phyloP scores from a whole-genome alignment of 2,329 filamentous ascomycete genomes.

The Hypoxylon sp. region DNA sequence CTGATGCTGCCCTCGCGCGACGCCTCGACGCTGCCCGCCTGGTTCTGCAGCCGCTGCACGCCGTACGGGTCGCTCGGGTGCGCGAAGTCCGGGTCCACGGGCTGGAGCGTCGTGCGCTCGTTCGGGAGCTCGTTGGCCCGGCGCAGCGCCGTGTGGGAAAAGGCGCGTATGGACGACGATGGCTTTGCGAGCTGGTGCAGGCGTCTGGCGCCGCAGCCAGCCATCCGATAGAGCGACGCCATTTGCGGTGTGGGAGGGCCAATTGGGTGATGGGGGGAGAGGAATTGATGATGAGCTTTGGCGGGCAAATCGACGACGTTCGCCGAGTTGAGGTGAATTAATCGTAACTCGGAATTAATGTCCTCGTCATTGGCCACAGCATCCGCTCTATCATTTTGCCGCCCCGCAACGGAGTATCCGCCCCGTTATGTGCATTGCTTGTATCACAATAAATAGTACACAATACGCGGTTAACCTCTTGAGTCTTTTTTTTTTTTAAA shows the following conservation, averaged over 20 bases:
- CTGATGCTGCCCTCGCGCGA: conserved; percentile 57
- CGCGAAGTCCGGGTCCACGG: conserved; percentile 70
- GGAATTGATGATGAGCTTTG: conserved; percentile 17
- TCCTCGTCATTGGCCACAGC: conserved; percentile 40
- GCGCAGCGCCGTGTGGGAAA: conserved; percentile 71
- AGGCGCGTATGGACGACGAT: conserved; percentile 53
- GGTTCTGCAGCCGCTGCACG: conserved; percentile 52
- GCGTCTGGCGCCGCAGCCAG: conserved; percentile 74
- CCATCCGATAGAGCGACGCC: conserved; percentile 77
- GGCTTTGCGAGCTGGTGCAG: conserved; percentile 53
- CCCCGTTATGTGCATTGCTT: not conserved
- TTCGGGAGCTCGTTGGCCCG: conserved; percentile 66
- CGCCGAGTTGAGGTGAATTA: conserved; percentile 19
- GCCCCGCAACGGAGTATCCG: not conserved
- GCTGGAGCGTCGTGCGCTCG: conserved; percentile 68
- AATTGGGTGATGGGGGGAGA: conserved; percentile 40
- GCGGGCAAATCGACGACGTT: conserved; percentile 10
- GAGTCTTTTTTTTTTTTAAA: too few species aligned
- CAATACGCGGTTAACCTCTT: too few species aligned
- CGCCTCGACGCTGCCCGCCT: conserved; percentile 55
- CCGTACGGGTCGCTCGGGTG: conserved; percentile 59
- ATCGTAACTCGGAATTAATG: conserved; percentile 39
- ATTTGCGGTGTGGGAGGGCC: conserved; percentile 56
- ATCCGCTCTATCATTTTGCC: conserved; percentile 38
- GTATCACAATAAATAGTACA: too few species aligned